Evolutionary conservation across 768 basidiomycete species (phyloP).

Genomic region (Crucibulum laeve): DNA sequence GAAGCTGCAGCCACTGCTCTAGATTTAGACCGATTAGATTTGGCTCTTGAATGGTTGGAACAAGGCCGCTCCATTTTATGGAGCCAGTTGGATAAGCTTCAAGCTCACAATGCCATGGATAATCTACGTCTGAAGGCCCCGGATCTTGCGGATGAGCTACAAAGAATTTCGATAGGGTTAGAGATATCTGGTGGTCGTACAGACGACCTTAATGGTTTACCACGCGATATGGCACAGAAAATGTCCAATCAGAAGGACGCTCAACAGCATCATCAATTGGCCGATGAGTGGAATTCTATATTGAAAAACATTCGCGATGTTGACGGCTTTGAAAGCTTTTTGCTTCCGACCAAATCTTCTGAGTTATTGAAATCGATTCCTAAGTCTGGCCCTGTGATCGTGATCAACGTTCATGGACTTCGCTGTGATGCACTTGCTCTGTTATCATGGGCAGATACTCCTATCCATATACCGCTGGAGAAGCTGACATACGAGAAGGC

Average conservation of each 20-base stretch:
- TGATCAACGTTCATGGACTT: constrained; percentile 3
- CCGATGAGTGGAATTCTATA: constrained; percentile 1
- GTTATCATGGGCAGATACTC: too few species aligned
- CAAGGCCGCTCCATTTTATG: background rate
- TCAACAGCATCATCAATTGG: background rate
- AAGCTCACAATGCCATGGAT: background rate
- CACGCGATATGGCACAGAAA: background rate
- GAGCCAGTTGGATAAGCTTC: background rate
- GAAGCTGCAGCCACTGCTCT: background rate
- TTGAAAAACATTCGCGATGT: background rate
- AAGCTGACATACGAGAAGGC: too few species aligned
- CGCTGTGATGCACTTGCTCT: constrained; percentile 4
- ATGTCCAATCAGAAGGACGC: background rate
- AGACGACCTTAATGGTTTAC: background rate
- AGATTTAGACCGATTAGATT: background rate
- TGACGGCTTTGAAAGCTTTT: constrained; percentile 3
- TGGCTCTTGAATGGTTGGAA: background rate
- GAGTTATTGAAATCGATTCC: constrained; percentile 1
- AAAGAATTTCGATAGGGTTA: background rate
- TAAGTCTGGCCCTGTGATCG: background rate
- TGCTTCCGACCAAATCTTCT: background rate
- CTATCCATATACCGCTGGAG: too few species aligned
- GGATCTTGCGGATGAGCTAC: background rate
- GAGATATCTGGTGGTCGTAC: background rate
- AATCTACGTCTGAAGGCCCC: background rate